Conservation (phyloP, 192 early-diverging fungal species). For the Coemansia sp. region DNA sequence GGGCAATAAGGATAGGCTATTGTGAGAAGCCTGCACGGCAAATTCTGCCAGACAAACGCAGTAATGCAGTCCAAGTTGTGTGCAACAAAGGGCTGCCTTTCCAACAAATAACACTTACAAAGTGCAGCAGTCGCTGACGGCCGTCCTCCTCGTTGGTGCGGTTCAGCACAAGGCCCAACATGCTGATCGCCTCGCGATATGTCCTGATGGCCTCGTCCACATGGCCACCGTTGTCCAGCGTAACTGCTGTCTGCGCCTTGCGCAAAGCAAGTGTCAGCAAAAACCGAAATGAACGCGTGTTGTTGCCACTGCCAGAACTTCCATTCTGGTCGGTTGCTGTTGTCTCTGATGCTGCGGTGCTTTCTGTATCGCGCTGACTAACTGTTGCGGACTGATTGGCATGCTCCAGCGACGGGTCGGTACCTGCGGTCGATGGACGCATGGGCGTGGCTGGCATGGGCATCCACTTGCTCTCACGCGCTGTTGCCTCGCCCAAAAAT, state of each 20-base stretch:
- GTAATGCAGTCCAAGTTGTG: slow-evolving; percentile 7
- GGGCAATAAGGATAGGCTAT: slow-evolving; percentile 2
- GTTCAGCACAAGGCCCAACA: slow-evolving; percentile 55
- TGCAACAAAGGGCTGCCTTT: slow-evolving; percentile 1
- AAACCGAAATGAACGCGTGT: slow-evolving; percentile 58
- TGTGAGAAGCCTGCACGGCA: slow-evolving; percentile 10
- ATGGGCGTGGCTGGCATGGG: slow-evolving; percentile 14
- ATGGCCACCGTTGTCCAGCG: slow-evolving; percentile 51
- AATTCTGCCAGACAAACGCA: slow-evolving; percentile 9
- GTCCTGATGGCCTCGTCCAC: slow-evolving; percentile 53
- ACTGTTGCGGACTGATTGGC: slow-evolving; percentile 3
- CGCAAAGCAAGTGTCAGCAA: slow-evolving; percentile 53
- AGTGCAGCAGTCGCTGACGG: slow-evolving; percentile 54
- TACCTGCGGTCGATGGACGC: slow-evolving; percentile 22
- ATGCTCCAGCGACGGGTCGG: slow-evolving; percentile 22
- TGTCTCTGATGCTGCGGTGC: slow-evolving; percentile 9
- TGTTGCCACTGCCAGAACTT: slow-evolving; percentile 24
- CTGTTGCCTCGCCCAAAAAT: not conserved
- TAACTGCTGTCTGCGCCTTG: slow-evolving; percentile 57
- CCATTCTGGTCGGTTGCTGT: slow-evolving; percentile 10
- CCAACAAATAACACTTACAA: slow-evolving; percentile 41
- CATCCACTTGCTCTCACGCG: not conserved
- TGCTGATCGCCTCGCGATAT: slow-evolving; percentile 58
- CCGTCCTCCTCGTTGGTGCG: slow-evolving; percentile 53
- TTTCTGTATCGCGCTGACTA: slow-evolving; percentile 1